Percentiles rank a stretch among this genome's conserved stretches.
Conservation (phyloP, 495 filamentous ascomycete species). For the Annulohypoxylon moriforme region DNA sequence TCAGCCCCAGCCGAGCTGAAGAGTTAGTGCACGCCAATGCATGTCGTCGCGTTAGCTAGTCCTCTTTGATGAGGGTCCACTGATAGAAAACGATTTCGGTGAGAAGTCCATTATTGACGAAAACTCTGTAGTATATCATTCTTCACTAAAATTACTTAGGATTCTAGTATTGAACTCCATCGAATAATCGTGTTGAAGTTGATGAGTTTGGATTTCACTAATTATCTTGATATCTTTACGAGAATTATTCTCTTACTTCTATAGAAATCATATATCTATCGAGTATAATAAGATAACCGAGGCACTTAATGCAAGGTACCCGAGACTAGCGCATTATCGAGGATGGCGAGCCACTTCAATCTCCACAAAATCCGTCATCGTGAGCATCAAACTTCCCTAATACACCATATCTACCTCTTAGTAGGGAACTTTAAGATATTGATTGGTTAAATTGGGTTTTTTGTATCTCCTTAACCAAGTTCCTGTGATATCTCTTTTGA, state of each 20-base stretch:
- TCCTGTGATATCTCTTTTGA: neutral
- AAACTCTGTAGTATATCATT: neutral
- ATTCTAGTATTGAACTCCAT: neutral
- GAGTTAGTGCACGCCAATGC: constrained; percentile 17
- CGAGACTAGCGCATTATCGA: constrained; percentile 21
- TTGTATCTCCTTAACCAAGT: neutral
- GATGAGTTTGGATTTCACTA: neutral
- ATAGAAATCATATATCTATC: neutral
- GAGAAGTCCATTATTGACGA: neutral
- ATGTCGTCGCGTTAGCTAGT: constrained; percentile 13
- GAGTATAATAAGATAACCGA: neutral
- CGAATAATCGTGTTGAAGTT: neutral
- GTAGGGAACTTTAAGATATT: too few species aligned
- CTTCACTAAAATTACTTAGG: neutral
- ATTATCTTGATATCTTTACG: neutral
- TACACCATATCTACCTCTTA: neutral
- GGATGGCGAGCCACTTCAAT: neutral
- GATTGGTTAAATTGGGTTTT: neutral
- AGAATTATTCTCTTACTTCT: neutral
- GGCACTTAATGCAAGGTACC: constrained; percentile 40
- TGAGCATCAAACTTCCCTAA: neutral
- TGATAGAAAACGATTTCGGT: neutral
- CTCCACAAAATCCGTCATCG: constrained; percentile 1
- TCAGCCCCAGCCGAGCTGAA: constrained; percentile 36
- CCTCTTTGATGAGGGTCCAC: constrained; percentile 4